Conservation (phyloP, 2,329 filamentous ascomycete genomes). For the Calonectria pseudoturangicola region DNA sequence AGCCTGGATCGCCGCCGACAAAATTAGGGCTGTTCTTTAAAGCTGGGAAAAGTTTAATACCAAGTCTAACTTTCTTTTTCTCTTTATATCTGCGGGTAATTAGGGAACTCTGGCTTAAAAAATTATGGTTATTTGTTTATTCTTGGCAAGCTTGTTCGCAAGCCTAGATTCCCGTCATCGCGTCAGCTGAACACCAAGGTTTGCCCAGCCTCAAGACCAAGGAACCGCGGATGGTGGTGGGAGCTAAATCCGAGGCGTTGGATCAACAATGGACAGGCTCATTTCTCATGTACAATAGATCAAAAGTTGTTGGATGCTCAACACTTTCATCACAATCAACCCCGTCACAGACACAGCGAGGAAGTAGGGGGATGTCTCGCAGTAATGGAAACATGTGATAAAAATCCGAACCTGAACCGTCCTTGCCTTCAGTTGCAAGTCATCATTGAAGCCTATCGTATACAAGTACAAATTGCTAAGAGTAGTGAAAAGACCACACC, state of each 20-base stretch:
- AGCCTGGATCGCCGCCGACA: too few relatives aligned
- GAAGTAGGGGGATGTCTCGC: too few relatives aligned
- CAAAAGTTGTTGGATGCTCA: not conserved
- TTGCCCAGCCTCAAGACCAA: too few relatives aligned
- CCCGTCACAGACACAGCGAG: not conserved
- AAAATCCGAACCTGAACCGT: not conserved
- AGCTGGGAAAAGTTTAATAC: not conserved
- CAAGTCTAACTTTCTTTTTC: not conserved
- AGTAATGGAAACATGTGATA: not conserved
- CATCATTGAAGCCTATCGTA: not conserved
- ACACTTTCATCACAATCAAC: not conserved
- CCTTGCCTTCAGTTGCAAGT: not conserved
- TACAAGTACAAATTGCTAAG: constrained; percentile 15
- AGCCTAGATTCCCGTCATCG: not conserved
- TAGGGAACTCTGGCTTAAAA: not conserved
- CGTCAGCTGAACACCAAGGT: too few relatives aligned
- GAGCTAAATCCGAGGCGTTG: not conserved
- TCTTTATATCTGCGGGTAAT: too few relatives aligned
- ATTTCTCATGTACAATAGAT: not conserved
- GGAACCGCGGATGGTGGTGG: not conserved
- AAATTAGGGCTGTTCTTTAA: not conserved
- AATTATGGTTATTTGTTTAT: constrained; percentile 18
- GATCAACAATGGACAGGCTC: not conserved
- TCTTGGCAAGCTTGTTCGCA: not conserved
- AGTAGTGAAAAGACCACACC: not conserved